These are phyloP conservation scores for Hypsizygus ulmarius DNA, from an alignment of 1,284 basidiomycete genomes.

Conservation along the genomic window DNA sequence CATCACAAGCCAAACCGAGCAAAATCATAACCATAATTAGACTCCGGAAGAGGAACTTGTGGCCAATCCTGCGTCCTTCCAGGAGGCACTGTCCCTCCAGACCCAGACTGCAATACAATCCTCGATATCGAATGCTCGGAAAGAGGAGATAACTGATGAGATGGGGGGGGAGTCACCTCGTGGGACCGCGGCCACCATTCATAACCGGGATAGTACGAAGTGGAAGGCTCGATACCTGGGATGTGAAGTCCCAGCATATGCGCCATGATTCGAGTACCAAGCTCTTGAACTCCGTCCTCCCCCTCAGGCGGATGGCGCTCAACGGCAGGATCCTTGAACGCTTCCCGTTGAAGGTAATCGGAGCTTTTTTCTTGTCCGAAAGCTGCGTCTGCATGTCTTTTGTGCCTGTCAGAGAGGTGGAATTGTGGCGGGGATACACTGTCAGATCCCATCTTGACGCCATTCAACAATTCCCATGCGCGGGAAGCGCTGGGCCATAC, in stretches of 20 bases:
- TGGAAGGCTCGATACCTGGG: constrained; percentile 57
- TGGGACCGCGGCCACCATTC: constrained; percentile 67
- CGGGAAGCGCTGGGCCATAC: constrained; percentile 76
- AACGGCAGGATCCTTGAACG: constrained; percentile 31
- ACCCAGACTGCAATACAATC: not conserved
- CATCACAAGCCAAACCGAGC: constrained; percentile 16
- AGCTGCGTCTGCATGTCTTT: constrained; percentile 64
- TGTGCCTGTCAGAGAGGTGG: constrained; percentile 43
- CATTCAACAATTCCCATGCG: constrained; percentile 68
- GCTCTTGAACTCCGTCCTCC: constrained; percentile 50
- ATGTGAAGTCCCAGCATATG: constrained; percentile 66
- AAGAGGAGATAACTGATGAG: constrained; percentile 20
- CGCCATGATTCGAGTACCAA: constrained; percentile 62
- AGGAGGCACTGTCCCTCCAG: constrained; percentile 5
- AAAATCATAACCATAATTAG: constrained; percentile 25
- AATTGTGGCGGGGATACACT: constrained; percentile 35
- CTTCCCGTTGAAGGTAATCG: constrained; percentile 45
- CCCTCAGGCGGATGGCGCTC: constrained; percentile 25
- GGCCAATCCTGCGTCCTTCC: constrained; percentile 16
- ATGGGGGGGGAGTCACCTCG: constrained; percentile 22
- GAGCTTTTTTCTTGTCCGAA: constrained; percentile 54
- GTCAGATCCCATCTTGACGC: constrained; percentile 59
- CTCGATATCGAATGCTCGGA: constrained; percentile 16
- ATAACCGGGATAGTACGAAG: constrained; percentile 66
- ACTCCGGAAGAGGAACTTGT: constrained; percentile 15